A percentile compares a stretch with the other conserved stretches of the same genome.
phyloP scores from a whole-genome alignment of 192 early-diverging fungal genomes.

The Obelidium mucronatum region DNA sequence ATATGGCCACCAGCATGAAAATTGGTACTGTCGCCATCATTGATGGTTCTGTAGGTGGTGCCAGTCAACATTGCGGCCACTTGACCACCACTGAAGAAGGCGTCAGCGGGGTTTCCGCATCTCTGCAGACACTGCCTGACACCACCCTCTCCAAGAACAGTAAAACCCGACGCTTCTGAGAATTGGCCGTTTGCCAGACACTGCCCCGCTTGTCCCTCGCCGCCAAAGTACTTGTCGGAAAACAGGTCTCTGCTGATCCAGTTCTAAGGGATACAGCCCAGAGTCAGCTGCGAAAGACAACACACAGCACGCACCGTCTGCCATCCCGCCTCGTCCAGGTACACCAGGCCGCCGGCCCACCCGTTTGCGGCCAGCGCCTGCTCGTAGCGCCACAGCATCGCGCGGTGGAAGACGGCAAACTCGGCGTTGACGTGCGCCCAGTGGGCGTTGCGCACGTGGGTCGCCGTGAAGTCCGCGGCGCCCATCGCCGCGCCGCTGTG shows the following conservation, averaged over 20 bases:
- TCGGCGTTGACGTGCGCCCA: conserved; percentile 24
- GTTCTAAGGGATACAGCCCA: neutral
- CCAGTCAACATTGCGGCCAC: neutral
- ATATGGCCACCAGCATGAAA: conserved; percentile 28
- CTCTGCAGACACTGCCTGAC: neutral
- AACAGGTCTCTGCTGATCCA: conserved; percentile 3
- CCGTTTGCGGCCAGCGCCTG: conserved; percentile 14
- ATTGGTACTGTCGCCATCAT: neutral
- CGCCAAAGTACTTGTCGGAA: conserved; percentile 9
- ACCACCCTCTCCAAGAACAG: conserved; percentile 8
- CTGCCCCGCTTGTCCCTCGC: neutral
- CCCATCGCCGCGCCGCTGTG: neutral
- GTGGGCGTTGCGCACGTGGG: conserved; percentile 12
- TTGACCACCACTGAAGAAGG: neutral
- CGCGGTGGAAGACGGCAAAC: conserved; percentile 23
- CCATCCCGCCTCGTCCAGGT: conserved; percentile 16
- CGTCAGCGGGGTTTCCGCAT: neutral
- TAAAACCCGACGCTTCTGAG: neutral
- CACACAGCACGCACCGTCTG: neutral
- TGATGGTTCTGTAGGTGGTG: conserved; percentile 3
- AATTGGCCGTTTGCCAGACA: conserved; percentile 5
- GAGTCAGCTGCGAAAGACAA: neutral
- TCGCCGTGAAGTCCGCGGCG: conserved; percentile 9
- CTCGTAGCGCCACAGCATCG: conserved; percentile 21
- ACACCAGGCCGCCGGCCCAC: neutral